Evolutionary conservation across 2,329 filamentous ascomycete species (phyloP).

Genomic region (Leptographium flavum): DNA sequence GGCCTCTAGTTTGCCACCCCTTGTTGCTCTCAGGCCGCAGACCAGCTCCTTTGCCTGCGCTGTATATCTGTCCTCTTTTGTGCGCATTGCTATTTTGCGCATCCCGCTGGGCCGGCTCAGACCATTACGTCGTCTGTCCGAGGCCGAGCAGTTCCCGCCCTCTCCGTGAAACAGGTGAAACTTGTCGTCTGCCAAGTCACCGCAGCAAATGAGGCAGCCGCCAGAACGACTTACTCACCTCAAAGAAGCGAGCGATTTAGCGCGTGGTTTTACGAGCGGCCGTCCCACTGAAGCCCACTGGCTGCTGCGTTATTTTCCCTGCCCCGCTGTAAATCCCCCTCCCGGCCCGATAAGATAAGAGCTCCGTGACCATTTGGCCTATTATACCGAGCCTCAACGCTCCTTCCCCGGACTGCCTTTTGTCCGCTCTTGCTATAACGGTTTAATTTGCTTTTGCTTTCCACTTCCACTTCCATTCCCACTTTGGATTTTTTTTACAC

Average conservation of each 20-base stretch:
- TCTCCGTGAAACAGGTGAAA: background rate
- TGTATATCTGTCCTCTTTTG: no score
- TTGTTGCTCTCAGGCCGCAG: no score
- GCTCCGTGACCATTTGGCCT: conserved; percentile 4
- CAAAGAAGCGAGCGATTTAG: conserved; percentile 1
- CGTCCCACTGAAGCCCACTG: background rate
- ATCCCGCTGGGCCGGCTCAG: background rate
- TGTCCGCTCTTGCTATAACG: background rate
- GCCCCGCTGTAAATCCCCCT: conserved; percentile 2
- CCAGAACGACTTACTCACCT: background rate
- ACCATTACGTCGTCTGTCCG: background rate
- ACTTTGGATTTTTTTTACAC: background rate
- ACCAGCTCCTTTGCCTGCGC: background rate
- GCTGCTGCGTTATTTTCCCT: conserved; percentile 7
- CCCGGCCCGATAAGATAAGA: conserved; percentile 18
- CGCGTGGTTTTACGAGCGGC: background rate
- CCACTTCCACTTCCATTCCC: no score
- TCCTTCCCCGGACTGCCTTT: background rate
- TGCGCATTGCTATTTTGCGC: no score
- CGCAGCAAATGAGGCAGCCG: background rate
- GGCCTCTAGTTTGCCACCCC: no score
- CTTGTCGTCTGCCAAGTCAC: no score
- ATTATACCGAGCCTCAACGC: background rate
- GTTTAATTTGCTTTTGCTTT: background rate
- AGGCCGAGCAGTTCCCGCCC: background rate